A percentile compares a stretch with the other conserved stretches of the same genome.
Conservation (phyloP, 371 early-diverging fungal genomes). For the Mucor piriformis region DNA sequence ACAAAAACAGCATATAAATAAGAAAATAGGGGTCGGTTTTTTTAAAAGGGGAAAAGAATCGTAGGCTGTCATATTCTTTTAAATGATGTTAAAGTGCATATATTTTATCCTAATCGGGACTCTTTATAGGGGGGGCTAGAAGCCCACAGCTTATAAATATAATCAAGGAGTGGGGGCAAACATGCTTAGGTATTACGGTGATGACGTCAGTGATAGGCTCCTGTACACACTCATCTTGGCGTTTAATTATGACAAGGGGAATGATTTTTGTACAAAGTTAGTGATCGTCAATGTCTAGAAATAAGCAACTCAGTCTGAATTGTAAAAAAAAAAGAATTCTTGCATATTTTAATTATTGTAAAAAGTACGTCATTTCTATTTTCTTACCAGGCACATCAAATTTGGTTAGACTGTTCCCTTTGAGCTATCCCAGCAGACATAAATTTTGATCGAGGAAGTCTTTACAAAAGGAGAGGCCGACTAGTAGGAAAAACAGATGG, state of each 20-base stretch:
- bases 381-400: background rate
- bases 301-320: background rate
- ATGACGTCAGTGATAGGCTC: background rate
- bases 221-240: background rate
- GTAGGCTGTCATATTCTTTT: conserved; percentile 19
- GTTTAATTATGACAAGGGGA: background rate
- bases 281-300: background rate
- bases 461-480: background rate
- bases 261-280: no score
- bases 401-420: background rate
- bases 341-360: background rate
- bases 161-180: background rate
- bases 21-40: background rate
- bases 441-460: background rate
- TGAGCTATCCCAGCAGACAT: background rate
- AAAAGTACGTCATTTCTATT: background rate
- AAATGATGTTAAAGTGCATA: conserved; percentile 17
- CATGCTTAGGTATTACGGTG: background rate
- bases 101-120: conserved; percentile 1
- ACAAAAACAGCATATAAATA: conserved; percentile 2
- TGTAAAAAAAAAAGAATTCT: background rate
- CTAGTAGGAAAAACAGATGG: background rate
- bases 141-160: conserved; percentile 4
- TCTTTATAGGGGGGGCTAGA: background rate
- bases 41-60: conserved; percentile 11